Percentiles rank a stretch among this genome's conserved stretches.
Evolutionary conservation across 139 green algal genomes (phyloP).

Genomic region (Chlamydomonas applanata): DNA sequence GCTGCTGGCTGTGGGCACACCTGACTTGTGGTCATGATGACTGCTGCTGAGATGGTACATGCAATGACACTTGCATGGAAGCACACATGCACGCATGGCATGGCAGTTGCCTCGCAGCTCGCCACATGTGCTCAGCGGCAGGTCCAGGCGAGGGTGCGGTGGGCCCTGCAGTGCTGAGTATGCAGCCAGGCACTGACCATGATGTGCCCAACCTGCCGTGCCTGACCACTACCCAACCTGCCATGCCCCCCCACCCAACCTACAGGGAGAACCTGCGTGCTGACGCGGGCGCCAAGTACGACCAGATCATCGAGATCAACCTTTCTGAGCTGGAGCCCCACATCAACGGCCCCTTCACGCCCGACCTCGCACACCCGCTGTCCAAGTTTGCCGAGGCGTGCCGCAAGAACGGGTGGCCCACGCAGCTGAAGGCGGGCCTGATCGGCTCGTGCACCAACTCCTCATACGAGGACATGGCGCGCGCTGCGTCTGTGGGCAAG

Average conservation of each 20-base stretch:
- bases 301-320: slow-evolving; percentile 96
- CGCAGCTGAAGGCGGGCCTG: slow-evolving; percentile 77
- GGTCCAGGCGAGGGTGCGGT: too few relatives aligned
- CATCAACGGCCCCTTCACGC: slow-evolving; percentile 94
- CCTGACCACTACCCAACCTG: too few relatives aligned
- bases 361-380: slow-evolving; percentile 84
- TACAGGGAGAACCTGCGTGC: slow-evolving; percentile 69
- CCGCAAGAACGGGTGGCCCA: slow-evolving; percentile 76
- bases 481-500: slow-evolving; percentile 72
- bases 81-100: not conserved
- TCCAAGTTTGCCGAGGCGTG: slow-evolving; percentile 65
- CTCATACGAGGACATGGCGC: slow-evolving; percentile 93
- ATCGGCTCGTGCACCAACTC: slow-evolving; percentile 95
- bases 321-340: slow-evolving; percentile 89
- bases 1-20: not conserved
- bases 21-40: slow-evolving; percentile 2
- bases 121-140: too few relatives aligned
- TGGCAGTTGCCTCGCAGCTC: too few relatives aligned
- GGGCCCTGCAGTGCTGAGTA: not conserved
- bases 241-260: not conserved
- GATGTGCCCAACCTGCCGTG: too few relatives aligned
- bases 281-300: slow-evolving; percentile 82
- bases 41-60: slow-evolving; percentile 5
- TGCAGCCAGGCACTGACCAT: too few relatives aligned
- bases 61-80: too few relatives aligned